A percentile compares a stretch with the other conserved stretches of the same genome.
phyloP scores from a whole-genome alignment of 2,329 filamentous ascomycete species.

The Hymenoscyphus fructigenus region DNA sequence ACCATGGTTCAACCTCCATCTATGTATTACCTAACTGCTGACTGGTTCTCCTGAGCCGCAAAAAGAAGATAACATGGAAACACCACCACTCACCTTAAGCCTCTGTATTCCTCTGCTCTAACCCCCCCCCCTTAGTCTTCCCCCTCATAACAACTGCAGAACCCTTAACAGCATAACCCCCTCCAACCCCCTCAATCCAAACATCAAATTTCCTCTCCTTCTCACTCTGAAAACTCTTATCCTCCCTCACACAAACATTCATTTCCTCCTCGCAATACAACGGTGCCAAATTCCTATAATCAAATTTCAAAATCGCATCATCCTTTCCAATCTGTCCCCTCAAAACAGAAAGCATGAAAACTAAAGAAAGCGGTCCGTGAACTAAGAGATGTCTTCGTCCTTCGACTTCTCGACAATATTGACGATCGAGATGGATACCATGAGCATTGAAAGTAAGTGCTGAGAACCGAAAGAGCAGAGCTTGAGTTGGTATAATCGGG shows the following conservation, averaged over 20 bases:
- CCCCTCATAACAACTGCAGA: slow-evolving; percentile 36
- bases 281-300: slow-evolving; percentile 80
- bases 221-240: slow-evolving; percentile 27
- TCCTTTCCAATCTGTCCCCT: slow-evolving; percentile 45
- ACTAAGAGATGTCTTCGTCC: slow-evolving; percentile 75
- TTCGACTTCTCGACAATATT: slow-evolving; percentile 69
- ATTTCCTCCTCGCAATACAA: slow-evolving; percentile 73
- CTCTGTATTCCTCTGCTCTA: too few species aligned
- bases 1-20: too few species aligned
- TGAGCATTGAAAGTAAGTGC: slow-evolving; percentile 93
- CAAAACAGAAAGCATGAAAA: slow-evolving; percentile 71
- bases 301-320: slow-evolving; percentile 53
- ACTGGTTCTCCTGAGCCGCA: too few species aligned
- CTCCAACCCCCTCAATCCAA: slow-evolving; percentile 63
- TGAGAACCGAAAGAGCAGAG: slow-evolving; percentile 85
- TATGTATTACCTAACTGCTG: too few species aligned
- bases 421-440: slow-evolving; percentile 77
- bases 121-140: neutral
- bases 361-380: slow-evolving; percentile 80
- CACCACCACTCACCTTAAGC: too few species aligned
- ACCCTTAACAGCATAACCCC: slow-evolving; percentile 64
- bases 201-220: slow-evolving; percentile 53
- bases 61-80: too few species aligned
- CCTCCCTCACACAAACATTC: slow-evolving; percentile 63
- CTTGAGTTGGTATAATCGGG: slow-evolving; percentile 62